Percentiles rank a stretch among this genome's conserved stretches.
Conservation (phyloP, 768 basidiomycete genomes). For the Boletus vinaceobasis region DNA sequence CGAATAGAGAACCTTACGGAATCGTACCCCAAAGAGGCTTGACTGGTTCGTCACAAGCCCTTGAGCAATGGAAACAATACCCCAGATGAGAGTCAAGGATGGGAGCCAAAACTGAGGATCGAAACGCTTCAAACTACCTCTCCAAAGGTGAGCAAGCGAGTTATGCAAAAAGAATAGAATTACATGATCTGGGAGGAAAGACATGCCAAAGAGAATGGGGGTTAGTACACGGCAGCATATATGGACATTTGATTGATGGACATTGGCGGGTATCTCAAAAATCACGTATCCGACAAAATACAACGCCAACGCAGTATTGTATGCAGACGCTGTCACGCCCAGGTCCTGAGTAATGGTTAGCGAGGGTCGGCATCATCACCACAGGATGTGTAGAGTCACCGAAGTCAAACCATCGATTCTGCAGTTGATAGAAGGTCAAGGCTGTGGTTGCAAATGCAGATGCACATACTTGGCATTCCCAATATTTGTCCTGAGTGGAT, state of each 20-base stretch:
- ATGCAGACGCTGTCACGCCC: conserved; percentile 45
- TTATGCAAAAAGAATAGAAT: conserved; percentile 9
- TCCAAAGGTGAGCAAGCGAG: not conserved
- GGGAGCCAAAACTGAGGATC: conserved; percentile 62
- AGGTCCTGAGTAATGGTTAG: conserved; percentile 40
- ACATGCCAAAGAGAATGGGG: not conserved
- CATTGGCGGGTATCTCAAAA: conserved; percentile 61
- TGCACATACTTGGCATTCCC: conserved; percentile 36
- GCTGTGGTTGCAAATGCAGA: not conserved
- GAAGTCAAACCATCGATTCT: conserved; percentile 54
- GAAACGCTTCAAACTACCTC: conserved; percentile 50
- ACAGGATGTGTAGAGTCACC: conserved; percentile 25
- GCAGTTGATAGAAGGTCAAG: not conserved
- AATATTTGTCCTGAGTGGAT: conserved; percentile 31
- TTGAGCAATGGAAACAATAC: conserved; percentile 51
- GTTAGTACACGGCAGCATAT: not conserved
- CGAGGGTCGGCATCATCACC: not conserved
- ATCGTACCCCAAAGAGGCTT: conserved; percentile 52
- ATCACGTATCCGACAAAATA: conserved; percentile 60
- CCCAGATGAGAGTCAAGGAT: conserved; percentile 57
- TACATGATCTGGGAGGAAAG: conserved; percentile 20
- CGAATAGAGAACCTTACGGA: conserved; percentile 36
- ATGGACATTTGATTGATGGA: conserved; percentile 18
- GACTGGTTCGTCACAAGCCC: conserved; percentile 53
- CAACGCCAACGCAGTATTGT: conserved; percentile 55